Conservation (phyloP, 441 rosid species). For the Populus tomentosa region DNA sequence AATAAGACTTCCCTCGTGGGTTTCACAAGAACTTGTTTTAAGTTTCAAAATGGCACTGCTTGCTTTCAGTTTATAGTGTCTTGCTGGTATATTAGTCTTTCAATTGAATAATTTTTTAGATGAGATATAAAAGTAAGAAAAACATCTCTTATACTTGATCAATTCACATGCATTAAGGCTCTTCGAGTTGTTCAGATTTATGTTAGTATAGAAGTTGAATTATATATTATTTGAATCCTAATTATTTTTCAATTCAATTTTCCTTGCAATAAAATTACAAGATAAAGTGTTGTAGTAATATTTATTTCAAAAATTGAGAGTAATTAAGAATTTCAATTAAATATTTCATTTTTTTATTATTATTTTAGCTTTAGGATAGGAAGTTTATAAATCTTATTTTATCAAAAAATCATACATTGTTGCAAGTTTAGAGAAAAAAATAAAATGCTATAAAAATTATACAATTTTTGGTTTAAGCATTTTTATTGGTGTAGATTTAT, state of each 20-base stretch:
- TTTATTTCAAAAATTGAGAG: background rate
- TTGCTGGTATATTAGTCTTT: background rate
- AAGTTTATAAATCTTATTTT: no score
- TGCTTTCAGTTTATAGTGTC: no score
- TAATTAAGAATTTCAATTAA: no score
- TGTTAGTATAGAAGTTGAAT: background rate
- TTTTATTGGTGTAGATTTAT: background rate
- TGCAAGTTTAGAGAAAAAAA: background rate
- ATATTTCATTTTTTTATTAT: no score
- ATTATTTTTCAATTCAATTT: background rate
- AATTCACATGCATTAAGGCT: no score
- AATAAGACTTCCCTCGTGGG: background rate
- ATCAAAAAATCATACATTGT: background rate
- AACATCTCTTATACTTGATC: no score
- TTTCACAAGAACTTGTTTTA: background rate
- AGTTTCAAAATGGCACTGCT: background rate
- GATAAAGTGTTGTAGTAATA: no score
- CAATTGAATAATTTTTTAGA: background rate
- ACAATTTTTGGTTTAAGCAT: no score
- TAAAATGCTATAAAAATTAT: no score
- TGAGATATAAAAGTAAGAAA: no score
- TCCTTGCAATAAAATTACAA: background rate
- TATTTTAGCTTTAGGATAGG: background rate
- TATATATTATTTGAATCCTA: background rate
- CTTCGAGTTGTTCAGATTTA: background rate